A percentile compares a stretch with the other conserved stretches of the same genome.
Evolutionary conservation across 257 asterid genomes (phyloP).

Genomic region (Nicotiana obtusifolia): DNA sequence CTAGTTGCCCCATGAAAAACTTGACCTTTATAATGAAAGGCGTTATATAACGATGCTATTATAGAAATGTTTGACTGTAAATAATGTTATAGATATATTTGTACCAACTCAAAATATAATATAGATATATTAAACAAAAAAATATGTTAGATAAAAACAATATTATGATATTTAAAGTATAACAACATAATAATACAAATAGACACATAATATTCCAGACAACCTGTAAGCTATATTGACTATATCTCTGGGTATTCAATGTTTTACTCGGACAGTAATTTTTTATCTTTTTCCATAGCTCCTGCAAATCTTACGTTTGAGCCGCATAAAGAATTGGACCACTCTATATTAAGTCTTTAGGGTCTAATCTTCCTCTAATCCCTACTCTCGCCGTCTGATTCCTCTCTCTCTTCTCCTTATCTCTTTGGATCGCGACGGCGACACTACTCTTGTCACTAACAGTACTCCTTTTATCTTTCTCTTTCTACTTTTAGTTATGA

Average conservation of each 20-base stretch:
- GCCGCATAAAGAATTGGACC: conserved; percentile 2
- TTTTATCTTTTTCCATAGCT: neutral
- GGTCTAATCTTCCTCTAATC: neutral
- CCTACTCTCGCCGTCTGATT: conserved; percentile 14
- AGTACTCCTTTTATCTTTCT: neutral
- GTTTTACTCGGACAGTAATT: neutral
- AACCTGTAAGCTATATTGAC: neutral
- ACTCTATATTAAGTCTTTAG: neutral
- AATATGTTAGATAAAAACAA: too few species aligned
- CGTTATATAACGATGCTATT: too few species aligned
- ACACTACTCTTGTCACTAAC: too few species aligned
- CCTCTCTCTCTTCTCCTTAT: neutral
- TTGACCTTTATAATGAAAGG: too few species aligned
- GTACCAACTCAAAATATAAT: too few species aligned
- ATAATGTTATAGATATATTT: too few species aligned
- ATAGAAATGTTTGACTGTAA: too few species aligned
- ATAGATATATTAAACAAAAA: too few species aligned
- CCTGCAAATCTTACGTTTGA: conserved; percentile 6
- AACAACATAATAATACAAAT: too few species aligned
- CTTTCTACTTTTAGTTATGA: neutral
- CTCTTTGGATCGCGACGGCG: too few species aligned
- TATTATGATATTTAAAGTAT: too few species aligned
- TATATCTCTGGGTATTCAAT: neutral
- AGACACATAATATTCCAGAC: neutral
- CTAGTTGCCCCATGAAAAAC: too few species aligned